Evolutionary conservation across 2,329 filamentous ascomycete genomes (phyloP), one percentile per base, ranked within the genome.

Genomic region (Fusarium bulbicola): DNA sequence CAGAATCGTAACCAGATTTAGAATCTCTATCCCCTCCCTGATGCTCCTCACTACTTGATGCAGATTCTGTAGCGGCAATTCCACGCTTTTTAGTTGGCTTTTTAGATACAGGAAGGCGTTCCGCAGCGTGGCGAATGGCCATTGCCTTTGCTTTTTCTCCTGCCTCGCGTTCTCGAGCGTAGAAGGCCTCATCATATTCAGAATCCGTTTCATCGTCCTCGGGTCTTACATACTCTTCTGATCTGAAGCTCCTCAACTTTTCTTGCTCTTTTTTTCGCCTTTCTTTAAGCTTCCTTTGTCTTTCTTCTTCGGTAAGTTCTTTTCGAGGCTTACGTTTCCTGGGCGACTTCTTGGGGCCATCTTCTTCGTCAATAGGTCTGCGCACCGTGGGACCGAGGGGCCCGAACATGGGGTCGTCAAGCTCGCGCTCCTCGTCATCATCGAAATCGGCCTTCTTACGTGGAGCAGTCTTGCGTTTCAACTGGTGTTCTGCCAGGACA

Each of bases 191-290:
- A 56, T 87, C 86, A 63, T 90, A 89, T 52, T 95, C 94, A 39
- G 88, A 90, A 77, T 97, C 94, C n/a, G 89, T 92, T 75, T 97
- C 95, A 59, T 98, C 96, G 79, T 98, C 96, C 74, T 92, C 94
- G 42, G 92, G 91, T 65, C 92, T 89, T 57, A 99, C 92, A 77
- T 91, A 95, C 43, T 95, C 83, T 30, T 92, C 91, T 77, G 93
- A 97, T 85, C 98, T 98, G 83, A 96, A 92, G 79, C 92, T 93
- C 37, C 86, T 86, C 54, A 90, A 87, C 82, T 95, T 95, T 77
- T 95, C 94, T n/a, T 89, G 84, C 74, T 97, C 91, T 74, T 89
- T 92, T 59, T 91, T 86, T 60, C 89, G 87, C 42, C 92, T 87
- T 61, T 86, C 88, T 18, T 87, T 86, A 18, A 90, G 90, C 63